phyloP scores from a whole-genome alignment of 306 rosid genomes.

The Sicyos baderoa region DNA sequence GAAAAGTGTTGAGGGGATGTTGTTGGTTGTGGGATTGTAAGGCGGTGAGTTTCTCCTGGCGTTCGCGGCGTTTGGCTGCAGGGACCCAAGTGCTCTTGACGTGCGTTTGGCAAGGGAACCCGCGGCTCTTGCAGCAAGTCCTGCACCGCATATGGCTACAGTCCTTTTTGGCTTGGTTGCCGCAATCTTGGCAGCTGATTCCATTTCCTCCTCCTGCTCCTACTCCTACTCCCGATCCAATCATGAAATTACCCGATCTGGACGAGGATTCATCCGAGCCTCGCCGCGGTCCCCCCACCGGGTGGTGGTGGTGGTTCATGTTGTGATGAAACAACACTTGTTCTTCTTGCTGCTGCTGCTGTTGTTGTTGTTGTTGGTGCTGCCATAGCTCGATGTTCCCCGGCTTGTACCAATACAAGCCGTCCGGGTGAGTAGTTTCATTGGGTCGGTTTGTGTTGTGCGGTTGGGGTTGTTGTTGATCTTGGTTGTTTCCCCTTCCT shows the following conservation, averaged over 20 bases:
- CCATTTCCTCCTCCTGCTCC: conserved; percentile 15
- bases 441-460: conserved; percentile 22
- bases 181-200: conserved; percentile 87
- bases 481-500: conserved; percentile 13
- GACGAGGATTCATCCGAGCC: conserved; percentile 53
- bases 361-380: conserved; percentile 8
- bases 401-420: conserved; percentile 45
- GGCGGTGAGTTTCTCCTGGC: conserved; percentile 35
- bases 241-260: conserved; percentile 47
- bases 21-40: conserved; percentile 21
- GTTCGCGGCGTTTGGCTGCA: conserved; percentile 24
- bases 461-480: background rate
- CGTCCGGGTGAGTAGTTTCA: conserved; percentile 40
- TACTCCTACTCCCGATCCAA: conserved; percentile 22
- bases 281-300: too few species aligned
- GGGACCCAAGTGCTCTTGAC: conserved; percentile 93
- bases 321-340: too few species aligned
- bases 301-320: too few species aligned
- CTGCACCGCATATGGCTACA: conserved; percentile 79
- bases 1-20: too few species aligned
- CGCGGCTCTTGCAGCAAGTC: conserved; percentile 92
- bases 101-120: conserved; percentile 77
- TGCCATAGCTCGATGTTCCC: conserved; percentile 73
- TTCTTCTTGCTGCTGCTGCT: conserved; percentile 7
- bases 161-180: conserved; percentile 92